These are phyloP conservation scores for Emericellopsis cladophorae DNA, from an alignment of 2,329 filamentous ascomycete genomes.

Conservation along the genomic window DNA sequence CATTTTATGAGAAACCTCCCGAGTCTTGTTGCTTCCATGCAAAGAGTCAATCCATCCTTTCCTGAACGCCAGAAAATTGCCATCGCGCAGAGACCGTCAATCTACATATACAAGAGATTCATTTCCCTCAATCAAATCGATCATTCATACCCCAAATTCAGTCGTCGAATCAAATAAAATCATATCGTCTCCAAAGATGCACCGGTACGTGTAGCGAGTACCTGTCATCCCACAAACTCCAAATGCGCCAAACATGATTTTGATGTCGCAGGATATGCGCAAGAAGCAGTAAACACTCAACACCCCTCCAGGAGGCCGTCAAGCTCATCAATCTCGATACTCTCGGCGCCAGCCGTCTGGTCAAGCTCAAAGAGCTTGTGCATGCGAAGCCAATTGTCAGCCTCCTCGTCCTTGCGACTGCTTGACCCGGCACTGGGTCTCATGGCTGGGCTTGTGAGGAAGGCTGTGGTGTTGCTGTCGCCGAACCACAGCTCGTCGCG, in stretches of 20 bases:
- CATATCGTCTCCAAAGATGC: not conserved
- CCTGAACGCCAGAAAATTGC: no score
- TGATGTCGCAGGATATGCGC: not conserved
- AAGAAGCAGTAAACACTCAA: constrained; percentile 16
- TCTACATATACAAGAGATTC: no score
- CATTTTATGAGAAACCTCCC: not conserved
- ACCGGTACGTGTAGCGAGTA: not conserved
- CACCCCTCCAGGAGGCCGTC: constrained; percentile 74
- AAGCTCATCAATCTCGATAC: constrained; percentile 84
- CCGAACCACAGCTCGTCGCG: constrained; percentile 42
- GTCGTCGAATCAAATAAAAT: constrained; percentile 1
- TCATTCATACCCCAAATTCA: not conserved
- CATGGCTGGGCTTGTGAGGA: constrained; percentile 43
- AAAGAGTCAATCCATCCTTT: no score
- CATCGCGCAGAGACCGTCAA: no score
- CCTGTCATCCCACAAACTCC: not conserved
- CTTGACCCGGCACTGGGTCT: constrained; percentile 17
- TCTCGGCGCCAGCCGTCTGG: constrained; percentile 57
- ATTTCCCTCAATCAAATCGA: no score
- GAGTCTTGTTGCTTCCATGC: not conserved
- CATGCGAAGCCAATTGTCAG: constrained; percentile 26
- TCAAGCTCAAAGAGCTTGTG: constrained; percentile 40
- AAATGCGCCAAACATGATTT: not conserved
- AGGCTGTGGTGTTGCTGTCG: constrained; percentile 28
- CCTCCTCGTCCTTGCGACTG: constrained; percentile 22